These are phyloP conservation scores for Nitzschia sp. DNA, from an alignment of 108 stramenopile species.

Conservation along the genomic window DNA sequence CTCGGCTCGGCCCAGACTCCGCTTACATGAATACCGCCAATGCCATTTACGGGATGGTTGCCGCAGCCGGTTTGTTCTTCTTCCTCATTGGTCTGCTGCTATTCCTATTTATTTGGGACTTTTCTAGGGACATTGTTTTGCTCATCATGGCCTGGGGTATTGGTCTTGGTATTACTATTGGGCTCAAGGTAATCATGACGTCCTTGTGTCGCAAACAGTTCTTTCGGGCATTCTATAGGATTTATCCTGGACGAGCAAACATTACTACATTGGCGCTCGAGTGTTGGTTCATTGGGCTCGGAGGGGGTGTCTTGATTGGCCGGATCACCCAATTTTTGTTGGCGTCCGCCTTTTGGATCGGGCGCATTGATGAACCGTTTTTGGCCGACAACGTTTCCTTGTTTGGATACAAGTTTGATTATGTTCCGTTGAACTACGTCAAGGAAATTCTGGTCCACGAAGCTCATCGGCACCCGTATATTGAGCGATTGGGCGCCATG, in stretches of 20 bases:
- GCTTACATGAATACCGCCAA: slow-evolving; percentile 36
- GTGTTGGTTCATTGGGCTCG: slow-evolving; percentile 48
- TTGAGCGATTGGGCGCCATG: slow-evolving; percentile 56
- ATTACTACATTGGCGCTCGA: slow-evolving; percentile 29
- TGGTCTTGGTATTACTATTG: slow-evolving; percentile 36
- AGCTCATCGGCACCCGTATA: slow-evolving; percentile 67
- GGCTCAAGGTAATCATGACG: slow-evolving; percentile 38
- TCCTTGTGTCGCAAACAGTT: slow-evolving; percentile 29
- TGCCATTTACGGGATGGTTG: slow-evolving; percentile 34
- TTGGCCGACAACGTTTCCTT: slow-evolving; percentile 47
- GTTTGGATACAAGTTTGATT: slow-evolving; percentile 30
- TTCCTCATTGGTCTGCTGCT: slow-evolving; percentile 21
- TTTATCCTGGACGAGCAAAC: slow-evolving; percentile 27
- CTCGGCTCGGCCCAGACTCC: slow-evolving; percentile 27
- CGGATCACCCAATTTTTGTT: slow-evolving; percentile 36
- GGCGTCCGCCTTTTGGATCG: slow-evolving; percentile 40
- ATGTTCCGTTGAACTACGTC: slow-evolving; percentile 21
- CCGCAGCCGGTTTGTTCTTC: slow-evolving; percentile 26
- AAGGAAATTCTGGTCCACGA: slow-evolving; percentile 46
- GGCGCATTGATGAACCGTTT: slow-evolving; percentile 60
- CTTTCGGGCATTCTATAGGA: slow-evolving; percentile 38
- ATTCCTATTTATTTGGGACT: slow-evolving; percentile 43
- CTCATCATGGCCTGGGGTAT: slow-evolving; percentile 32
- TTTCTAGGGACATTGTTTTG: slow-evolving; percentile 22
- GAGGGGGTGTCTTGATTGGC: slow-evolving; percentile 42